phyloP scores from a whole-genome alignment of 2,329 filamentous ascomycete genomes.

The Fusarium annulatum region DNA sequence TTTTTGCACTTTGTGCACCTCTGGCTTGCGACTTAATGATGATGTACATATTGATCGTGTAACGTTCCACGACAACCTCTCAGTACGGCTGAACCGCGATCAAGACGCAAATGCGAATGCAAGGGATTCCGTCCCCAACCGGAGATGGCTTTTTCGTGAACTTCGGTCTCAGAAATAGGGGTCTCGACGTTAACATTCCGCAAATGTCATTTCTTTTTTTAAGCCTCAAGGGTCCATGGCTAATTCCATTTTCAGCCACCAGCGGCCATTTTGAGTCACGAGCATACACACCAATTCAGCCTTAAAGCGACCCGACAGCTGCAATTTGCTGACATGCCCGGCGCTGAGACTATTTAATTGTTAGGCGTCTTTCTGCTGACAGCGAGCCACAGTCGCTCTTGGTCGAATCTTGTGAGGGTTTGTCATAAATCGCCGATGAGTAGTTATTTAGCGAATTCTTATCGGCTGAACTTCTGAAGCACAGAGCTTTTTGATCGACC shows the following conservation, averaged over 20 bases:
- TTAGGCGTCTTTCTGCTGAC: not conserved
- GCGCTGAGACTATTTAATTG: not conserved
- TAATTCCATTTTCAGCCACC: slow-evolving; percentile 1
- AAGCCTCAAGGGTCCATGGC: slow-evolving; percentile 27
- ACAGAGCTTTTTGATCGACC: slow-evolving; percentile 21
- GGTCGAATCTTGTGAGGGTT: not conserved
- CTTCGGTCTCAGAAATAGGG: not conserved
- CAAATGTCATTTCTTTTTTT: slow-evolving; percentile 1
- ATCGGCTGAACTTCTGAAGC: not conserved
- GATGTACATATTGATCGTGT: slow-evolving; percentile 2
- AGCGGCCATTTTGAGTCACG: slow-evolving; percentile 1
- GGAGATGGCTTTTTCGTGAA: not conserved
- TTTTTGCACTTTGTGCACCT: not conserved
- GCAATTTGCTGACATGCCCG: not conserved
- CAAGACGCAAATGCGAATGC: not conserved
- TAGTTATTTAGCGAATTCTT: not conserved
- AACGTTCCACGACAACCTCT: slow-evolving; percentile 6
- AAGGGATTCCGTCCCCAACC: not conserved
- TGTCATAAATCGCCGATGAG: not conserved
- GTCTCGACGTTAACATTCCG: not conserved
- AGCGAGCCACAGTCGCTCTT: not conserved
- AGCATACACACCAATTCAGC: slow-evolving; percentile 11
- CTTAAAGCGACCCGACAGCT: not conserved
- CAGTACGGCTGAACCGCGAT: not conserved
- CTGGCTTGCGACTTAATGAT: not conserved